These are phyloP conservation scores for Spiraea crenata DNA, from an alignment of 331 rosid genomes.

Conservation along the genomic window DNA sequence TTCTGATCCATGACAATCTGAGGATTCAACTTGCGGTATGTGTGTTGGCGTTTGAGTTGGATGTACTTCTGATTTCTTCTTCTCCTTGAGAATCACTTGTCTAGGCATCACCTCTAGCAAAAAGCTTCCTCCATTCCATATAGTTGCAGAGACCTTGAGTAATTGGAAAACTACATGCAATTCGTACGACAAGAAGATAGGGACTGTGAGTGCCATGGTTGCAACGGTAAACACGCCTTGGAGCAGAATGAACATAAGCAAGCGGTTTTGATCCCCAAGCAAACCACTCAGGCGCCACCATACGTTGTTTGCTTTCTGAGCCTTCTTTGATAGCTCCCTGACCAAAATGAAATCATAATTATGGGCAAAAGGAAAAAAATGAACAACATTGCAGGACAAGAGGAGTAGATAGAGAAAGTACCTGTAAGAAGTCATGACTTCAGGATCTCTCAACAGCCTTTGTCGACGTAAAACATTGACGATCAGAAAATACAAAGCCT, in stretches of 20 bases:
- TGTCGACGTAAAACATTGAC: conserved; percentile 86
- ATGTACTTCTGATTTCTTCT: conserved; percentile 59
- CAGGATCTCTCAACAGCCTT: conserved; percentile 81
- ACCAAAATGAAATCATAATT: conserved; percentile 10
- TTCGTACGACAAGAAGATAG: conserved; percentile 80
- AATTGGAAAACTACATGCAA: conserved; percentile 69
- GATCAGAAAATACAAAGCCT: conserved; percentile 78
- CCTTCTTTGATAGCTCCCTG: conserved; percentile 88
- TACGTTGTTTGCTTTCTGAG: conserved; percentile 80
- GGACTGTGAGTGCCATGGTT: conserved; percentile 87
- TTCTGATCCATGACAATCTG: not conserved
- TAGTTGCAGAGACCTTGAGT: conserved; percentile 80
- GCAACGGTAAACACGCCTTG: conserved; percentile 83
- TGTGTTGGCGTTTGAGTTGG: conserved; percentile 36
- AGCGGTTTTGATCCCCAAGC: conserved; percentile 89
- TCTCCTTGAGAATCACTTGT: conserved; percentile 85
- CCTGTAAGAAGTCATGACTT: conserved; percentile 99
- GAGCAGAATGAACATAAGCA: conserved; percentile 68
- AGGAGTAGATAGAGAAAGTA: conserved; percentile 15
- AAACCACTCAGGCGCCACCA: conserved; percentile 95
- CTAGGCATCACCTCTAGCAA: conserved; percentile 91
- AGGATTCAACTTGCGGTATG: conserved; percentile 26
- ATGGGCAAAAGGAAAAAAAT: not conserved
- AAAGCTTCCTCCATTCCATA: conserved; percentile 95
- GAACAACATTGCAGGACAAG: not conserved